phyloP scores from a whole-genome alignment of 2,329 filamentous ascomycete genomes.

The Fusarium piperis region DNA sequence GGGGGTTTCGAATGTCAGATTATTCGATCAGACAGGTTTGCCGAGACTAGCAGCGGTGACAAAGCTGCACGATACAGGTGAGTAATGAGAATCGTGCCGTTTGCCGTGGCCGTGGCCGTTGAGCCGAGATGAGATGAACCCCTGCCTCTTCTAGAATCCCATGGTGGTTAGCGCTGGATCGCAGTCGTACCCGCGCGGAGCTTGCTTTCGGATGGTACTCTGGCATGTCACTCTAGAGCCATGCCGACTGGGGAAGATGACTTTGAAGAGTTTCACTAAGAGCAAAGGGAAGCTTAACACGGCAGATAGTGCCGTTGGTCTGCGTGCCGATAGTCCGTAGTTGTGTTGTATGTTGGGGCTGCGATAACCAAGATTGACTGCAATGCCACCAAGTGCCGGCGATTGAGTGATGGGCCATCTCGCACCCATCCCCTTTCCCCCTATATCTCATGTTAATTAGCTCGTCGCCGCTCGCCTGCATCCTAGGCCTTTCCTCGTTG shows the following conservation, averaged over 20 bases:
- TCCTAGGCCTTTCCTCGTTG: background rate
- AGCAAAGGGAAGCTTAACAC: constrained; percentile 2
- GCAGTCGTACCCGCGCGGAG: constrained; percentile 2
- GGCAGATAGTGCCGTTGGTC: constrained; percentile 8
- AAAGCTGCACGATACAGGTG: constrained; percentile 29
- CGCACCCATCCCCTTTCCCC: background rate
- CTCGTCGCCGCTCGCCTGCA: constrained; percentile 3
- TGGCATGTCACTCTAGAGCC: constrained; percentile 9
- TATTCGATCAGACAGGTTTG: constrained; percentile 15
- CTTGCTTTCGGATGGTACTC: background rate
- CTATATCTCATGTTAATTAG: background rate
- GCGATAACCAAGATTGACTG: background rate
- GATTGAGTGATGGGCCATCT: background rate
- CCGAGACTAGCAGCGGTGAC: constrained; percentile 23
- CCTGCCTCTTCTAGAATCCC: constrained; percentile 18
- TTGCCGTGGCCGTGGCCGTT: background rate
- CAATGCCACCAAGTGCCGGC: background rate
- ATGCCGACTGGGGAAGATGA: constrained; percentile 19
- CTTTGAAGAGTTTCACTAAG: constrained; percentile 3
- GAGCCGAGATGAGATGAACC: constrained; percentile 6
- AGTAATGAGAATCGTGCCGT: constrained; percentile 11
- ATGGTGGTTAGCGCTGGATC: constrained; percentile 3
- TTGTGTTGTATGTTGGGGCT: background rate
- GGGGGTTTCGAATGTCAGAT: constrained; percentile 9
- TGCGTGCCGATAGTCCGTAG: constrained; percentile 14